phyloP scores from a whole-genome alignment of 2,329 filamentous ascomycete genomes.

The Dendrostoma leiphaemia region DNA sequence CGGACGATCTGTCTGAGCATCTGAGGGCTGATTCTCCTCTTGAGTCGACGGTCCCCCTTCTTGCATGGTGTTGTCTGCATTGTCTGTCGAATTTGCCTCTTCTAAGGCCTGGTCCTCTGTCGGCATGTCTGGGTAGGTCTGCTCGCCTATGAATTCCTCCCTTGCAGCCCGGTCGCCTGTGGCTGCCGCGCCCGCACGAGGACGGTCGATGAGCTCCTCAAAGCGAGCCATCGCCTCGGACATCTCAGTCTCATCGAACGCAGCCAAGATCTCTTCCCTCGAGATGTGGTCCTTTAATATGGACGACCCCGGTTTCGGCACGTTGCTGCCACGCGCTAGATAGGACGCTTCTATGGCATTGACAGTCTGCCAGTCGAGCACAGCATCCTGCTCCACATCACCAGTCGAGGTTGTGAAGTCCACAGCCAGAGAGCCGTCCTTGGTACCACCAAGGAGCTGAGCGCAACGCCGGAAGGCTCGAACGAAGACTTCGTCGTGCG shows the following conservation, averaged over 20 bases:
- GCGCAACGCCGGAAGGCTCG: conserved; percentile 11
- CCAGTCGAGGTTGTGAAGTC: conserved; percentile 5
- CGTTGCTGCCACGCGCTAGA: neutral
- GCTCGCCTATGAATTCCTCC: neutral
- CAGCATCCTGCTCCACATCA: conserved; percentile 4
- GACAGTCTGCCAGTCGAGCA: conserved; percentile 11
- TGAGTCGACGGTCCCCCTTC: neutral
- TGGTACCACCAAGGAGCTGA: conserved; percentile 5
- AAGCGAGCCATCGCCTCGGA: neutral
- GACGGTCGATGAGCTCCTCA: neutral
- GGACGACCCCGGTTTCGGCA: neutral
- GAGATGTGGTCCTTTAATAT: neutral
- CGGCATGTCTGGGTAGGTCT: neutral
- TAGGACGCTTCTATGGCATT: conserved; percentile 9
- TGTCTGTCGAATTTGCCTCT: neutral
- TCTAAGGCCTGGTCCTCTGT: neutral
- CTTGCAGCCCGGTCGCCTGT: neutral
- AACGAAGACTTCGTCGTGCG: neutral
- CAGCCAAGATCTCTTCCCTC: neutral
- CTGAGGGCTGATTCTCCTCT: neutral
- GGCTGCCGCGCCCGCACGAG: neutral
- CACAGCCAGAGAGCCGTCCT: neutral
- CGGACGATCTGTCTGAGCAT: neutral
- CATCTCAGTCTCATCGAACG: neutral
- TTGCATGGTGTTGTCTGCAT: no score